Conservation (phyloP, 441 rosid genomes). For the Pelargonium citronellum region DNA sequence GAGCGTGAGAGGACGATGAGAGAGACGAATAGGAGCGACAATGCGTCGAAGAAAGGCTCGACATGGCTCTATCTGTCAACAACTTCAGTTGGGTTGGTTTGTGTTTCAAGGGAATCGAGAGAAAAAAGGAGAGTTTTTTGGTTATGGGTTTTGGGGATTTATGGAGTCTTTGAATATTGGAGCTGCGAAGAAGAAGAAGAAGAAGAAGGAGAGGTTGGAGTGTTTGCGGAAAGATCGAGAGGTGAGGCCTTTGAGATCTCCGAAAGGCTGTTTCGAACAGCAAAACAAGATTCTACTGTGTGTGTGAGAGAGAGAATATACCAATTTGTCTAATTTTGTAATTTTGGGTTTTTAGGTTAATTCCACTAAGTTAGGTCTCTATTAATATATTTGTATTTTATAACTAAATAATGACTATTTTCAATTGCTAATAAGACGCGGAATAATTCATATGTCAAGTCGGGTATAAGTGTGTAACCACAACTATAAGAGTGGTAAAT, state of each 20-base stretch:
- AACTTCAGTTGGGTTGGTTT: background rate
- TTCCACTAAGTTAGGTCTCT: no score
- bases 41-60: background rate
- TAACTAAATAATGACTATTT: no score
- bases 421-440: no score
- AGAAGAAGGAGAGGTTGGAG: background rate
- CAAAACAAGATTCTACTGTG: background rate
- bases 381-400: no score
- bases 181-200: background rate
- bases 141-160: background rate
- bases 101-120: background rate
- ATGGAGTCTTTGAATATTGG: background rate
- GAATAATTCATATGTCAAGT: no score
- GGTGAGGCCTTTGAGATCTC: slow-evolving; percentile 1
- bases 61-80: background rate
- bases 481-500: no score
- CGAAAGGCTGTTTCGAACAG: background rate
- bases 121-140: no score
- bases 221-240: background rate
- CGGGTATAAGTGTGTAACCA: no score
- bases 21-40: background rate
- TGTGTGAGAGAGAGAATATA: background rate
- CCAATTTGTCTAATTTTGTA: background rate
- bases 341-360: no score
- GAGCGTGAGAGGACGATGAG: background rate